phyloP scores from a whole-genome alignment of 345 rosid genomes.

The Stellera chamaejasme region DNA sequence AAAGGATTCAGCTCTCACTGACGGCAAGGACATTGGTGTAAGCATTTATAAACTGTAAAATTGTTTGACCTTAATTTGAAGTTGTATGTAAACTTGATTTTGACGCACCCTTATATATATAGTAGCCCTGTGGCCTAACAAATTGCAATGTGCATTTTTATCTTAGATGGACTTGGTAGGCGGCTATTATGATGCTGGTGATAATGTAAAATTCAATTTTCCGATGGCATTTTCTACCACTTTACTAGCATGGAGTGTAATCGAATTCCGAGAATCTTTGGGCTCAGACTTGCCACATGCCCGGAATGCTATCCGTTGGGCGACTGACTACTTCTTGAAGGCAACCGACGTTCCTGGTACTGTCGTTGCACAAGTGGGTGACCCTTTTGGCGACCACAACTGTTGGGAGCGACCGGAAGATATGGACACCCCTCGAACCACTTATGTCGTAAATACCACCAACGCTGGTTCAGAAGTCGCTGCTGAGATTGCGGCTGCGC shows the following conservation, averaged over 20 bases:
- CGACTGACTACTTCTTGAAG: constrained; percentile 69
- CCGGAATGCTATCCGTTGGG: constrained; percentile 62
- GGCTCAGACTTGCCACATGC: constrained; percentile 30
- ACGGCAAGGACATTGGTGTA: constrained; percentile 30
- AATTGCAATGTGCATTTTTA: neutral
- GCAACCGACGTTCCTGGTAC: constrained; percentile 33
- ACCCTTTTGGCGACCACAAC: constrained; percentile 47
- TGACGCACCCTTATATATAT: neutral
- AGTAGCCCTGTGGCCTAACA: no score
- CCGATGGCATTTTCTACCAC: constrained; percentile 85
- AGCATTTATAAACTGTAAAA: neutral
- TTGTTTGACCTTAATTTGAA: neutral
- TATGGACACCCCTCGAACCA: constrained; percentile 82
- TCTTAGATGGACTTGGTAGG: constrained; percentile 50
- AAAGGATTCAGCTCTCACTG: constrained; percentile 41
- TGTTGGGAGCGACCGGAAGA: constrained; percentile 96
- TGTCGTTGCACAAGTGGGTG: constrained; percentile 39
- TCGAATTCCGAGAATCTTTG: constrained; percentile 53
- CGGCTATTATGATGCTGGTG: constrained; percentile 86
- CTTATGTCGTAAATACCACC: constrained; percentile 40
- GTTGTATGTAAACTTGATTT: neutral
- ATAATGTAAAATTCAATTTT: constrained; percentile 72
- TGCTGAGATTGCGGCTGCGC: constrained; percentile 76
- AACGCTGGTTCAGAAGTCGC: constrained; percentile 71
- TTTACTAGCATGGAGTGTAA: constrained; percentile 63